phyloP scores from a whole-genome alignment of 2,329 filamentous ascomycete species.

The Trichoderma simmonsii region DNA sequence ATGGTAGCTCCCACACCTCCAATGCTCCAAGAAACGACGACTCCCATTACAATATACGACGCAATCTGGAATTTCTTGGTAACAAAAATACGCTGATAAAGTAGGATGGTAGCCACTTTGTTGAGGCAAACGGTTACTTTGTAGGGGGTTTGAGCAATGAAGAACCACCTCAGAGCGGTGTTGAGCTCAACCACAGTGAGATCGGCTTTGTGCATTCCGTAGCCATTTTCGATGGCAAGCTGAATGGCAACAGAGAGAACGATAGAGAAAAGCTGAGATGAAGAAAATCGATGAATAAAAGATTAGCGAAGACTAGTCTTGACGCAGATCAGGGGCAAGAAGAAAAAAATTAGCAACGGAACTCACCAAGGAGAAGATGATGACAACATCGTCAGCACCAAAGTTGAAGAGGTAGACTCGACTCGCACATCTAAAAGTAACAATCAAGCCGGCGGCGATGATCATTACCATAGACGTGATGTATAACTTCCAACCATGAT shows the following conservation, averaged over 20 bases:
- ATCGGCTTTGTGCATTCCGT: constrained; percentile 38
- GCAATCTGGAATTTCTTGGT: constrained; percentile 39
- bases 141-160: constrained; percentile 47
- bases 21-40: constrained; percentile 42
- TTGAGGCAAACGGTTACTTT: constrained; percentile 49
- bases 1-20: constrained; percentile 42
- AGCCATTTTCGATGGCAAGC: constrained; percentile 36
- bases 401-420: constrained; percentile 33
- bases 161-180: constrained; percentile 39
- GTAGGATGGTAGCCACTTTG: constrained; percentile 48
- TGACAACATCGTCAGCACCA: constrained; percentile 38
- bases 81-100: constrained; percentile 50
- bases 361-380: constrained; percentile 36
- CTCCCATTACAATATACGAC: constrained; percentile 37
- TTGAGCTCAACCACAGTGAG: constrained; percentile 29
- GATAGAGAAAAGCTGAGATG: neutral
- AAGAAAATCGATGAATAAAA: neutral
- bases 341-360: neutral
- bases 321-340: too few species aligned
- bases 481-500: constrained; percentile 36
- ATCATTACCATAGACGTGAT: constrained; percentile 36
- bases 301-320: neutral
- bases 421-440: constrained; percentile 35
- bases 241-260: constrained; percentile 13
- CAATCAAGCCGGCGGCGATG: constrained; percentile 33